Conservation (phyloP, 306 rosid species). For the Dalbergia oliveri region DNA sequence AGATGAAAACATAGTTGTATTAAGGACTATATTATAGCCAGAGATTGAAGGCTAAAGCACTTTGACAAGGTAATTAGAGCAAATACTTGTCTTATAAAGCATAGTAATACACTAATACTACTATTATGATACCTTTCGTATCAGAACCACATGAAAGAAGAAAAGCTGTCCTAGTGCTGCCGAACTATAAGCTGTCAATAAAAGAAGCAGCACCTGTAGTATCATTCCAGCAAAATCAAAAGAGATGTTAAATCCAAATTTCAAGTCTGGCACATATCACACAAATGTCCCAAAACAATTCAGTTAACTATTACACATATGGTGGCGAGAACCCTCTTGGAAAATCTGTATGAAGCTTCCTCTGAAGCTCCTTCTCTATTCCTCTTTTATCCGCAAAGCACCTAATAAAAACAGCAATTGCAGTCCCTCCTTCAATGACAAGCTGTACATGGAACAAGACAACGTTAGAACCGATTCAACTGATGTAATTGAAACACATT, state of each 20-base stretch:
- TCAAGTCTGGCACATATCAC: not conserved
- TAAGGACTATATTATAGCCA: not conserved
- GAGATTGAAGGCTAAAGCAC: not conserved
- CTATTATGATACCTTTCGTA: constrained; percentile 68
- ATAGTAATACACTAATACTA: not conserved
- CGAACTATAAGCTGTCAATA: constrained; percentile 81
- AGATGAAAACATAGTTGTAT: not conserved
- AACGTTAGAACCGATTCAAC: constrained; percentile 33
- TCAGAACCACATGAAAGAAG: constrained; percentile 92
- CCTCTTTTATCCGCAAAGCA: constrained; percentile 82
- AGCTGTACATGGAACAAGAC: constrained; percentile 58
- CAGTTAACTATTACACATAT: constrained; percentile 65
- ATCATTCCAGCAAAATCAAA: constrained; percentile 40
- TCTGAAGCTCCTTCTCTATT: constrained; percentile 74
- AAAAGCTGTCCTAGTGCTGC: constrained; percentile 96
- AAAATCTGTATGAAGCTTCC: constrained; percentile 63
- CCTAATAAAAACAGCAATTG: constrained; percentile 81
- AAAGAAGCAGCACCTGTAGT: constrained; percentile 71
- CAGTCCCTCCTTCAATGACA: constrained; percentile 83
- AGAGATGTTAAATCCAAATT: constrained; percentile 29
- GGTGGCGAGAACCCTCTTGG: constrained; percentile 86
- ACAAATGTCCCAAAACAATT: not conserved
- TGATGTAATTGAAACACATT: constrained; percentile 32
- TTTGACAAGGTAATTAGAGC: constrained; percentile 4
- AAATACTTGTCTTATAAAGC: not conserved